Base-by-base conservation (phyloP, 2,329 filamentous ascomycete species). In the Xylogone sp. region DNA sequence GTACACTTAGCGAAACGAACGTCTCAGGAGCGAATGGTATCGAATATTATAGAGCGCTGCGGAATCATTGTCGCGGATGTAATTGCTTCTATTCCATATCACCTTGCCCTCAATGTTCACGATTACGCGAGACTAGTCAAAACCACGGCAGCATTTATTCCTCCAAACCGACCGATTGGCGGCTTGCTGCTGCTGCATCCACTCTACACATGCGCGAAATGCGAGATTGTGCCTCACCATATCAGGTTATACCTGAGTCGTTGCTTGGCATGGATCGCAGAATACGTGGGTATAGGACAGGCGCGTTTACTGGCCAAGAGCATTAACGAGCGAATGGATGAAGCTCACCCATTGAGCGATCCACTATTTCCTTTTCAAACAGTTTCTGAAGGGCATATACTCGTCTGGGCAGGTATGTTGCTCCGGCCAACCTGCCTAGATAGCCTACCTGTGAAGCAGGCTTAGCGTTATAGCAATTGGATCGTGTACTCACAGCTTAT, bases 251-350 rank as follows among this genome's bases (percentile, higher is more conserved):
- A 5, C n/a, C 8, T 39, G 34, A 7, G 27, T 72, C 72, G 2
- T 70, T 75, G 50, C 75, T 18, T 45, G 10, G 16, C 7, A 16
- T 45, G 43, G 43, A 45, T 45, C 24, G 43, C 20, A 24, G 9
- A 16, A 22, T n/a, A 24, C 16, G 13, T 45, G 21, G 43, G 43
- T n/a, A 45, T 45, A 13, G 10, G 18, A 24, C 43, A 45, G 18
- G 43, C 43, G 10, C 16, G 10, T 2, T n/a, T 45, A 6, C 12
- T 45, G 7, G 18, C 43, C 13, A 21, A 45, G n/a, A n/a, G n/a
- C n/a, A n/a, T n/a, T n/a, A n/a, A n/a, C n/a, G n/a, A n/a, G n/a
- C n/a, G n/a, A n/a, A n/a, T n/a, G n/a, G n/a, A n/a, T n/a, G n/a
- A n/a, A n/a, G n/a, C n/a, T n/a, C n/a, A n/a, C n/a, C n/a, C n/a